Evolutionary conservation across 176 grass and related monocot species (phyloP).

Genomic region (Oryza officinalis): DNA sequence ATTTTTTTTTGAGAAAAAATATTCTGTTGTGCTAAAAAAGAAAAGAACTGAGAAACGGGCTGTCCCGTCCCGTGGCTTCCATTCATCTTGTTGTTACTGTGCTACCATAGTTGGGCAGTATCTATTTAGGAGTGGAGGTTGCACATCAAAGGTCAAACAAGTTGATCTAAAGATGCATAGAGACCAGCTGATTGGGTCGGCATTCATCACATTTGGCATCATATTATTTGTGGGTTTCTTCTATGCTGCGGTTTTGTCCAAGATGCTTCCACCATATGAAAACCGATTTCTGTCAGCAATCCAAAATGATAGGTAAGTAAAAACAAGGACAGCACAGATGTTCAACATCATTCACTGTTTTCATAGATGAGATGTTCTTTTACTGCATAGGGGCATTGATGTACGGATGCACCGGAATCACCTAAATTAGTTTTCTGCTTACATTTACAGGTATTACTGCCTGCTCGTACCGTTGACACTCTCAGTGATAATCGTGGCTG

Average conservation of each 20-base stretch:
- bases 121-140: background rate
- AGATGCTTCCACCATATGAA: conserved; percentile 52
- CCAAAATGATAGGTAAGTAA: conserved; percentile 55
- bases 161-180: conserved; percentile 5
- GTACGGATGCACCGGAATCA: background rate
- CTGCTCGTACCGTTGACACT: conserved; percentile 68
- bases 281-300: conserved; percentile 43
- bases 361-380: background rate
- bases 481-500: conserved; percentile 58
- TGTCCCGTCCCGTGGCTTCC: too few species aligned
- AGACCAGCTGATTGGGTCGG: conserved; percentile 5
- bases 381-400: background rate
- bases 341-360: background rate
- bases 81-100: too few species aligned
- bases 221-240: conserved; percentile 42
- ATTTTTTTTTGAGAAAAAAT: background rate
- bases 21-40: background rate
- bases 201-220: conserved; percentile 33
- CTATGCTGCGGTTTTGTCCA: conserved; percentile 47
- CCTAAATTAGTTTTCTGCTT: background rate
- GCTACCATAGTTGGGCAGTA: too few species aligned
- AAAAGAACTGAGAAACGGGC: too few species aligned
- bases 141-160: background rate
- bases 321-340: background rate
- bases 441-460: conserved; percentile 71